These are phyloP conservation scores for Sporisorium reilianum DNA, from an alignment of 1,284 basidiomycete genomes.

Conservation along the genomic window DNA sequence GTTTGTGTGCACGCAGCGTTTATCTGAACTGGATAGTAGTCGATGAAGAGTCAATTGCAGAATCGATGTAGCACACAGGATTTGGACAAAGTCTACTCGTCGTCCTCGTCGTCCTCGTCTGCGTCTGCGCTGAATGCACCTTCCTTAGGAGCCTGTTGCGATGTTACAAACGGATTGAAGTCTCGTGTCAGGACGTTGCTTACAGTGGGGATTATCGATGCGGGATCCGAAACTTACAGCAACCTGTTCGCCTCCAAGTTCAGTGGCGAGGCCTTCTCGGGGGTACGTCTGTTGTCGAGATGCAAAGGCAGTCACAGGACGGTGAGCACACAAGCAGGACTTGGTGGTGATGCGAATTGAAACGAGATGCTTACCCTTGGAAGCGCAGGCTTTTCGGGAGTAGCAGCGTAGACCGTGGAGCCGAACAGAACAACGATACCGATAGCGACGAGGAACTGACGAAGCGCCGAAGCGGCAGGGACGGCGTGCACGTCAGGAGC, in stretches of 20 bases:
- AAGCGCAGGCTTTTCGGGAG: constrained; percentile 56
- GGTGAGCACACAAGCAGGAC: constrained; percentile 7
- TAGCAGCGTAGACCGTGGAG: constrained; percentile 55
- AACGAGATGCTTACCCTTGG: constrained; percentile 49
- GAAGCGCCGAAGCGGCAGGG: constrained; percentile 56
- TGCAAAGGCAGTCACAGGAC: background rate
- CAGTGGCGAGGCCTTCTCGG: constrained; percentile 63
- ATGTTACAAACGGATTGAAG: background rate
- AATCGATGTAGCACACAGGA: background rate
- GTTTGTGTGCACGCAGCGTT: background rate
- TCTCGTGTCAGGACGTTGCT: constrained; percentile 1
- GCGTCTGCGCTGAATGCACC: constrained; percentile 48
- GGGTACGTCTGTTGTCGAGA: constrained; percentile 55
- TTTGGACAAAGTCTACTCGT: constrained; percentile 25
- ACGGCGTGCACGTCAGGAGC: constrained; percentile 65
- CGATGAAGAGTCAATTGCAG: constrained; percentile 20
- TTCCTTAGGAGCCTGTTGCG: constrained; percentile 47
- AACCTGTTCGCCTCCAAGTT: constrained; percentile 58
- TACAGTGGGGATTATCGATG: background rate
- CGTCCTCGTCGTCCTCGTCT: constrained; percentile 50
- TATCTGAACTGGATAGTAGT: background rate
- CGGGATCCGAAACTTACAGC: constrained; percentile 27
- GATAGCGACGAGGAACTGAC: constrained; percentile 60
- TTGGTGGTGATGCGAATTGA: background rate
- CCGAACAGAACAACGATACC: constrained; percentile 50